Base-by-base conservation (phyloP, 768 basidiomycete species). In the Pulveroboletus sp. region DNA sequence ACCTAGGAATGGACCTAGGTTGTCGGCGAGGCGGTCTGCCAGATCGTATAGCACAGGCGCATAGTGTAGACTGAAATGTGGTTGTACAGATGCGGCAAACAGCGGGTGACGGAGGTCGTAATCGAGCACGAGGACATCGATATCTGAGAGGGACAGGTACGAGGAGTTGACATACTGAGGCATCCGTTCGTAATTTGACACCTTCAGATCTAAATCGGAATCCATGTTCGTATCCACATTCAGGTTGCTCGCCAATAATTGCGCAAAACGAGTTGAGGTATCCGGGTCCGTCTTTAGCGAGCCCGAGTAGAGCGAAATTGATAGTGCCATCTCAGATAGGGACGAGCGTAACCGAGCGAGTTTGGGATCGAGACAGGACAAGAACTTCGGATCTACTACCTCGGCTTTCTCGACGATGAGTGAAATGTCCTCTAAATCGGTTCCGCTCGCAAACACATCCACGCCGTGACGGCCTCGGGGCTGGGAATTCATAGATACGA, bases 91-190 rank as follows among this genome's bases (percentile, higher is more conserved):
- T 1, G 43, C 24, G 10, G 51, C 40, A 49, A 81, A 75, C 47
- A 80, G 66, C 0, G 75, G 69, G 59, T 74, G 62, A 3, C 75
- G 77, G 19, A 82, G 64, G 53, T 77, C 75, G 69, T 80, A 82
- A 46, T 78, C 72, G 36, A 85, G 52, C 24, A 79, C 61, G 36
- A 82, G 69, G n/a, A 82, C 72, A 19, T 75, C 68, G 6, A 72
- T 55, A 13, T 67, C 60, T 8, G 54, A 21, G 20, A 67, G 54
- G 14, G 61, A 42, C 41, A 61, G 16, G 52, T 41, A 11, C 49
- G 61, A 40, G 51, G 58, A 24, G 40, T 50, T 53, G 11, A 40
- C n/a, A 46, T 57, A 39, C 37, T 36, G 47, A 51, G 49, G n/a
- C 13, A 46, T 32, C 37, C 64, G 55, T 10, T 40, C 50, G 11